A percentile compares a stretch with the other conserved stretches of the same genome.
phyloP scores from a whole-genome alignment of 2,329 filamentous ascomycete genomes.

The Blumeria graminis region DNA sequence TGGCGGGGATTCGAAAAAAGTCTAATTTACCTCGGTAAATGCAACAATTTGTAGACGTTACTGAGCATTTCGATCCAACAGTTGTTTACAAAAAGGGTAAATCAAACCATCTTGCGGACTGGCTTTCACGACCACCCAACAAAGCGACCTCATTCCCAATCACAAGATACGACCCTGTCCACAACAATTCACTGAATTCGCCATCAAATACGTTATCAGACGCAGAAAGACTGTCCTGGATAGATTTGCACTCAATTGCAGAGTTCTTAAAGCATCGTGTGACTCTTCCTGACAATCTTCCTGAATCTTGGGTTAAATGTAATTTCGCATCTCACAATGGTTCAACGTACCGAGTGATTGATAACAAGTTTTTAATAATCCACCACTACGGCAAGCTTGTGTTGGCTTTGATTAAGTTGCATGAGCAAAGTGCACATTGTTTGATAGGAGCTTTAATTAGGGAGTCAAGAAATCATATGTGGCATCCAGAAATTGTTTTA shows the following conservation, averaged over 20 bases:
- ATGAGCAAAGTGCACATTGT: no score
- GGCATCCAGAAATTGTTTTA: no score
- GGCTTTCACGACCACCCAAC: not conserved
- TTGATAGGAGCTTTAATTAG: not conserved
- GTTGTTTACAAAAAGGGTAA: no score
- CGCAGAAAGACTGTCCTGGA: not conserved
- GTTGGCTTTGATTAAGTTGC: no score
- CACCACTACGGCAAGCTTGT: no score
- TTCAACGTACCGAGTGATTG: no score
- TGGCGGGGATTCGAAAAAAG: not conserved
- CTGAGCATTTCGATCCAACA: not conserved
- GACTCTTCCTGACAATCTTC: not conserved
- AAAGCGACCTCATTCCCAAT: not conserved
- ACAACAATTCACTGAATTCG: no score
- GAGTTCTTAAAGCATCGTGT: not conserved
- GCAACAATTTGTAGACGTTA: not conserved
- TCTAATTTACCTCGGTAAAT: not conserved
- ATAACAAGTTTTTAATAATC: no score
- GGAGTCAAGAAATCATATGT: not conserved
- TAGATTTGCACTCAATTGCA: not conserved
- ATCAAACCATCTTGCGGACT: not conserved
- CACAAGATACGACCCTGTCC: not conserved
- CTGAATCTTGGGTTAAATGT: not conserved
- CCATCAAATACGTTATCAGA: not conserved
- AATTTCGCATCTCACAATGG: not conserved